Percentiles rank a stretch among this genome's conserved stretches.
Conservation (phyloP, 164 flowering plant species). For the Nymphaea thermarum region DNA sequence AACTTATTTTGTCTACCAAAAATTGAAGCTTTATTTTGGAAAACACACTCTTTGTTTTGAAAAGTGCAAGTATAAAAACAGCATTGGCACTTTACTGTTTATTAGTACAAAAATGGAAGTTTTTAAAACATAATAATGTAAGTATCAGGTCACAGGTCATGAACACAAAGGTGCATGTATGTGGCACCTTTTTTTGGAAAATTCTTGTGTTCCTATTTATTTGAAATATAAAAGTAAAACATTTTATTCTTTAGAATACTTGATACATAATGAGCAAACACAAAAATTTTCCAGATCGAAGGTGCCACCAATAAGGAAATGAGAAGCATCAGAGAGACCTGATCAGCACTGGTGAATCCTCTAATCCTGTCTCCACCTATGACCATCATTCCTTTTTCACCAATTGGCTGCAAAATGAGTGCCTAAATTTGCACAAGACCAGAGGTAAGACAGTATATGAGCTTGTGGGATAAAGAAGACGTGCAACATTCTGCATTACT, state of each 20-base stretch:
- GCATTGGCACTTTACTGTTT: too few relatives aligned
- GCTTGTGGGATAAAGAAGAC: not conserved
- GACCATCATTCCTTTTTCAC: constrained; percentile 63
- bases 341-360: constrained; percentile 84
- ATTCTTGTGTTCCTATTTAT: too few relatives aligned
- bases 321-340: constrained; percentile 28
- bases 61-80: too few relatives aligned
- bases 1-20: too few relatives aligned
- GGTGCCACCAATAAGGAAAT: not conserved
- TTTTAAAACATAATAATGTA: too few relatives aligned
- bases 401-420: constrained; percentile 91
- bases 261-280: not conserved
- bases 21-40: too few relatives aligned
- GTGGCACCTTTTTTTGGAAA: not conserved
- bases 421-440: constrained; percentile 29
- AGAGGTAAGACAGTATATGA: not conserved
- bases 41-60: too few relatives aligned
- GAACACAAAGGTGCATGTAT: not conserved
- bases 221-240: too few relatives aligned
- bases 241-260: not conserved
- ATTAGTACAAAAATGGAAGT: too few relatives aligned
- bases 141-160: not conserved
- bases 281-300: not conserved
- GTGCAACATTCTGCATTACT: too few relatives aligned
- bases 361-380: constrained; percentile 86